A percentile compares a stretch with the other conserved stretches of the same genome.
Evolutionary conservation across 805 yeast genomes (phyloP).

Genomic region (Grigorovia transvaalensis): DNA sequence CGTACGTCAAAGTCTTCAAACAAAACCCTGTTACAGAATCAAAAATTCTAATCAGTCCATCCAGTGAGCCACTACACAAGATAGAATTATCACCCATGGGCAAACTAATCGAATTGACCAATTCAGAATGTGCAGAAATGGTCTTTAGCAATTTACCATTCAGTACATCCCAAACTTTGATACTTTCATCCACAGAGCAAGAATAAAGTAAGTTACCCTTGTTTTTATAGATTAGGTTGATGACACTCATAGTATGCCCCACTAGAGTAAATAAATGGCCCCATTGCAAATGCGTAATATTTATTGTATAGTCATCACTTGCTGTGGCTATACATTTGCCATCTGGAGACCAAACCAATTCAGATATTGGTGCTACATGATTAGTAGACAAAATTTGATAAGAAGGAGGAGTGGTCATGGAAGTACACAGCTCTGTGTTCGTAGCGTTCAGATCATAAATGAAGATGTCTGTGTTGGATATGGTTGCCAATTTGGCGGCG

Average conservation of each 20-base stretch:
- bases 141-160: slow-evolving; percentile 62
- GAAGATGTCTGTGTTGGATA: slow-evolving; percentile 34
- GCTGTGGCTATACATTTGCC: slow-evolving; percentile 66
- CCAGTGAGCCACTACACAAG: slow-evolving; percentile 74
- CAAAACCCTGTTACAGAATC: slow-evolving; percentile 88
- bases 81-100: slow-evolving; percentile 68
- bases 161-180: slow-evolving; percentile 77
- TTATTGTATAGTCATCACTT: slow-evolving; percentile 73
- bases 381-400: slow-evolving; percentile 9
- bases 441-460: slow-evolving; percentile 47
- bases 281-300: slow-evolving; percentile 51
- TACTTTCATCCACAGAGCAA: slow-evolving; percentile 85
- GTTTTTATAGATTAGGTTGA: slow-evolving; percentile 54
- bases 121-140: slow-evolving; percentile 86
- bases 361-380: slow-evolving; percentile 59
- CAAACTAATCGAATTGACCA: slow-evolving; percentile 66
- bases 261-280: slow-evolving; percentile 37
- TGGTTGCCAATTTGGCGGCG: slow-evolving; percentile 41
- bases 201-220: slow-evolving; percentile 73
- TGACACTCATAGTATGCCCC: slow-evolving; percentile 82
- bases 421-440: slow-evolving; percentile 1
- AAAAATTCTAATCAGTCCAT: slow-evolving; percentile 81
- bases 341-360: slow-evolving; percentile 69
- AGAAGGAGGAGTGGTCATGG: slow-evolving; percentile 20
- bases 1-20: slow-evolving; percentile 76